A percentile compares a stretch with the other conserved stretches of the same genome.
Conservation (phyloP, 768 basidiomycete species). For the Brasilioporus rufonigricans region DNA sequence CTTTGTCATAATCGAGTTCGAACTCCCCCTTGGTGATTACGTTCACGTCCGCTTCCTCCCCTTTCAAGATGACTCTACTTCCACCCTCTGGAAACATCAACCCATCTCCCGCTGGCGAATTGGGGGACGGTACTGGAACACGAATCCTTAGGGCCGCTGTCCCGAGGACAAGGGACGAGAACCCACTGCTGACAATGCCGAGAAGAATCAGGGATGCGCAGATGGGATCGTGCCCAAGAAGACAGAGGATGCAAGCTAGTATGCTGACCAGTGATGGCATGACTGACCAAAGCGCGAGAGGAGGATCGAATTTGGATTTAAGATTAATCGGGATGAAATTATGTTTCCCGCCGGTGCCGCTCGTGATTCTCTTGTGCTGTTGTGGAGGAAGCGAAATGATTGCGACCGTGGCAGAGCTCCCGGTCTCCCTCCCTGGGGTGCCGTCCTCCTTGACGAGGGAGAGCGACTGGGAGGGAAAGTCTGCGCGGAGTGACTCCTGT, state of each 20-base stretch:
- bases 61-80: constrained; percentile 27
- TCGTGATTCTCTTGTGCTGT: background rate
- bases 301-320: constrained; percentile 1
- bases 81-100: constrained; percentile 21
- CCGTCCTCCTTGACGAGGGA: constrained; percentile 5
- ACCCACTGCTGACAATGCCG: constrained; percentile 31
- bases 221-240: constrained; percentile 21
- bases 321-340: constrained; percentile 4
- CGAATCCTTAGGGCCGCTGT: constrained; percentile 24
- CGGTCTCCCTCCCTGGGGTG: constrained; percentile 10
- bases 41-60: constrained; percentile 28
- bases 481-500: constrained; percentile 1
- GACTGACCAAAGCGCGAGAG: constrained; percentile 15
- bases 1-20: constrained; percentile 22
- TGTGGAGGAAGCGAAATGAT: constrained; percentile 12
- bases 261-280: constrained; percentile 27
- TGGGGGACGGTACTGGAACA: constrained; percentile 20
- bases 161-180: constrained; percentile 29
- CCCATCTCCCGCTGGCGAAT: constrained; percentile 32
- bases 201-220: constrained; percentile 30
- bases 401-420: constrained; percentile 13
- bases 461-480: background rate
- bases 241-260: constrained; percentile 17
- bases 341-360: background rate
- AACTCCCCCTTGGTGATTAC: constrained; percentile 33